Conservation (phyloP, 140 eudicot species). For the Ambrosia hybrid region DNA sequence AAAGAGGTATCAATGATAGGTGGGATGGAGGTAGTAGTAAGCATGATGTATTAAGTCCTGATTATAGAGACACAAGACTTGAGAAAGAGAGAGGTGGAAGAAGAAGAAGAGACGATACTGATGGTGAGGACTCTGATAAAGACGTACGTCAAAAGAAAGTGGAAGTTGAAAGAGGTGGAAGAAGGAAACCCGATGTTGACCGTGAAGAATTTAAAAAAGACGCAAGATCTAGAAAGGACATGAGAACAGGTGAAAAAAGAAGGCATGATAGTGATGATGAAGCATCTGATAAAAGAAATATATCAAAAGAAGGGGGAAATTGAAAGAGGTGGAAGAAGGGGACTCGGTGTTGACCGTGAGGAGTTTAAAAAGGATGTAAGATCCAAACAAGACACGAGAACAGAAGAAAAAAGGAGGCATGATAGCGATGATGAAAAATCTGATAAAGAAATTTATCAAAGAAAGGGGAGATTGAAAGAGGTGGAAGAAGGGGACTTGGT, state of each 20-base stretch:
- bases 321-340: slow-evolving; percentile 31
- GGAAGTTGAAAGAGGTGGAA: slow-evolving; percentile 30
- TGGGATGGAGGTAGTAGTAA: slow-evolving; percentile 39
- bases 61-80: slow-evolving; percentile 33
- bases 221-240: slow-evolving; percentile 14
- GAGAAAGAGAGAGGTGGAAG: slow-evolving; percentile 26
- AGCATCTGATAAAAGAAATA: slow-evolving; percentile 20
- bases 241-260: slow-evolving; percentile 14
- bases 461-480: slow-evolving; percentile 19
- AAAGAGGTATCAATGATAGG: slow-evolving; percentile 26
- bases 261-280: slow-evolving; percentile 31
- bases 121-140: slow-evolving; percentile 21
- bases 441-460: slow-evolving; percentile 24
- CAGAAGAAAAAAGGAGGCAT: slow-evolving; percentile 22
- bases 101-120: slow-evolving; percentile 34
- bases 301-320: slow-evolving; percentile 22
- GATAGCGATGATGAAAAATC: slow-evolving; percentile 27
- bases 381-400: slow-evolving; percentile 11
- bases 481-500: slow-evolving; percentile 38
- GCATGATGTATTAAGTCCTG: slow-evolving; percentile 29
- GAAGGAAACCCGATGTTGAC: slow-evolving; percentile 32
- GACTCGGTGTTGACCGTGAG: slow-evolving; percentile 31
- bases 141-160: slow-evolving; percentile 20
- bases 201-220: slow-evolving; percentile 18
- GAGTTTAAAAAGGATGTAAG: not conserved